These are phyloP conservation scores for Waltergamsia citrina DNA, from an alignment of 2,329 filamentous ascomycete genomes.

Conservation along the genomic window DNA sequence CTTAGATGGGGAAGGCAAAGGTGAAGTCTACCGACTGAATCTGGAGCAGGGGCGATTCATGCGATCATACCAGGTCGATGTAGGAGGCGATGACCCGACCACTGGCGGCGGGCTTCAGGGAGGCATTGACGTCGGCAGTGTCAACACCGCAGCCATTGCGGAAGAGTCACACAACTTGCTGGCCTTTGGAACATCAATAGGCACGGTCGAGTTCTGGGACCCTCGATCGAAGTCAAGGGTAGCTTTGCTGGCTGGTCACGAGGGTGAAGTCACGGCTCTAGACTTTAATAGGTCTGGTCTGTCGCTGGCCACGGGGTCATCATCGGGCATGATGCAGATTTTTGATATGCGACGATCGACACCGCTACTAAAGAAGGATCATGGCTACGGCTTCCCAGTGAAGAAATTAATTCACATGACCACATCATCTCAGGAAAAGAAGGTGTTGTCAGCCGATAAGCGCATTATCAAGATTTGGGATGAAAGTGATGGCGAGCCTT, in stretches of 20 bases:
- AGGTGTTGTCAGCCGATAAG: conserved; percentile 87
- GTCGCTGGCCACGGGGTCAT: conserved; percentile 79
- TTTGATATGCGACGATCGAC: conserved; percentile 87
- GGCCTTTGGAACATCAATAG: conserved; percentile 87
- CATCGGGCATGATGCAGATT: conserved; percentile 76
- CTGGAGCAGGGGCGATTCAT: conserved; percentile 89
- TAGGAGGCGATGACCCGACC: conserved; percentile 70
- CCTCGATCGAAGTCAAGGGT: conserved; percentile 73
- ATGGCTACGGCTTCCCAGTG: conserved; percentile 89
- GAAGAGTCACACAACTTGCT: conserved; percentile 83
- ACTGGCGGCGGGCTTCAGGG: conserved; percentile 75
- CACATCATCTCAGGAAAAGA: conserved; percentile 66
- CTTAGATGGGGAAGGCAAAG: conserved; percentile 73
- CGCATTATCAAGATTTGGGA: conserved; percentile 95
- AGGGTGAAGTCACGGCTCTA: conserved; percentile 74
- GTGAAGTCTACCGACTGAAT: conserved; percentile 89
- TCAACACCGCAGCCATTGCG: conserved; percentile 81
- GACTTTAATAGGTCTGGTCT: conserved; percentile 80
- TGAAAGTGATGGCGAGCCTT: conserved; percentile 68
- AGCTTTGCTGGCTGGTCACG: conserved; percentile 61
- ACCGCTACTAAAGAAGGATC: conserved; percentile 83
- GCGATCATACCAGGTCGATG: conserved; percentile 85
- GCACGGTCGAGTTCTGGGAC: conserved; percentile 98
- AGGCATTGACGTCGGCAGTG: conserved; percentile 73
- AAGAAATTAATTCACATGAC: conserved; percentile 71